Percentiles rank a stretch among this genome's conserved stretches.
These are phyloP conservation scores for Pezicula rhizophila DNA, from an alignment of 2,329 filamentous ascomycete genomes.

Conservation along the genomic window DNA sequence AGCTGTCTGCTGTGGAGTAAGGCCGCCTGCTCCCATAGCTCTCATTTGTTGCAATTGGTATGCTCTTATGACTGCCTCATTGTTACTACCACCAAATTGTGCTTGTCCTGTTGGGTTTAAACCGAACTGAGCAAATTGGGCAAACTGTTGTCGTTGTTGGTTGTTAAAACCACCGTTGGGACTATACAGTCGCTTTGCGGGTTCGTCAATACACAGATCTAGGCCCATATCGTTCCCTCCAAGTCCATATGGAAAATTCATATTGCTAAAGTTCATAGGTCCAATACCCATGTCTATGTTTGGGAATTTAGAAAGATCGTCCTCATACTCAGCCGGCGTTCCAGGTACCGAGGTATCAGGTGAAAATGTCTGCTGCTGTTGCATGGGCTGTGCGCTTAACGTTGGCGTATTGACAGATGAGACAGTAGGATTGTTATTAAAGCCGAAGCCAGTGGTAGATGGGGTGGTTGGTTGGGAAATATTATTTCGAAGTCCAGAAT, in stretches of 20 bases:
- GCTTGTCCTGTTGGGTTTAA: conserved; percentile 53
- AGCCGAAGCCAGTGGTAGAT: conserved; percentile 66
- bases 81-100: conserved; percentile 63
- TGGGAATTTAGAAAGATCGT: conserved; percentile 60
- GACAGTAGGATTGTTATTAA: conserved; percentile 91
- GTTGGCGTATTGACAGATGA: conserved; percentile 96
- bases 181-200: conserved; percentile 88
- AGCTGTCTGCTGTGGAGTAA: conserved; percentile 24
- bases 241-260: conserved; percentile 28
- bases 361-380: conserved; percentile 38
- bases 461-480: conserved; percentile 81
- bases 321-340: conserved; percentile 69
- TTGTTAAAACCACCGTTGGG: conserved; percentile 67
- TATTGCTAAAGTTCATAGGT: conserved; percentile 35
- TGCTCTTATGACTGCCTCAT: conserved; percentile 61
- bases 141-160: conserved; percentile 57
- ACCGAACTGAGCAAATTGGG: conserved; percentile 63
- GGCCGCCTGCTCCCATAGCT: conserved; percentile 22
- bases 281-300: conserved; percentile 53
- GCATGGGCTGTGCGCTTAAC: conserved; percentile 66
- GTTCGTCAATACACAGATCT: conserved; percentile 76
- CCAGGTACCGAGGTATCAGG: conserved; percentile 62
- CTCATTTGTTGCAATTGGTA: conserved; percentile 57
- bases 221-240: conserved; percentile 44
- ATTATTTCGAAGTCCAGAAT: conserved; percentile 66